Conservation (phyloP, 345 rosid species). For the Populus ilicifolia region DNA sequence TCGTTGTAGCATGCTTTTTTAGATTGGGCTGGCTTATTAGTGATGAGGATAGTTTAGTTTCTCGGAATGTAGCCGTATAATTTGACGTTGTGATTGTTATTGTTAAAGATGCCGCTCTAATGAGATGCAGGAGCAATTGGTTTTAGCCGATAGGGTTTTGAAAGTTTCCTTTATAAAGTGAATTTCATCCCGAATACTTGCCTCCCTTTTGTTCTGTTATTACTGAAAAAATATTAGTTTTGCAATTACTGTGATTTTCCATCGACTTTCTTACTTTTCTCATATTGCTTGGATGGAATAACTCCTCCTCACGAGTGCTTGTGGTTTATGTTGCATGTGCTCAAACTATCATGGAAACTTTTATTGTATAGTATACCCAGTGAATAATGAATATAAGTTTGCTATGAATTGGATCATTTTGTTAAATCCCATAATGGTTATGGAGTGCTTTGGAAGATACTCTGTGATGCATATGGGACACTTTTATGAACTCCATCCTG, state of each 20-base stretch:
- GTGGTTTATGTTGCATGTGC: neutral
- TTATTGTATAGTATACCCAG: neutral
- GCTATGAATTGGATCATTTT: neutral
- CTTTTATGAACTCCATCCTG: neutral
- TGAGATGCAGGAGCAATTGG: neutral
- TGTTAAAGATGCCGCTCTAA: neutral
- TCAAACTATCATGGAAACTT: neutral
- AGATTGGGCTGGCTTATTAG: neutral
- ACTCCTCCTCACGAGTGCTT: neutral
- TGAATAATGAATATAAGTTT: neutral
- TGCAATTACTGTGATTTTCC: neutral
- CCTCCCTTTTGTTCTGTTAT: neutral
- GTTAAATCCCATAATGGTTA: neutral
- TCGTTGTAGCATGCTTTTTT: neutral
- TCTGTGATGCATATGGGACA: neutral
- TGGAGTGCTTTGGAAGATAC: neutral
- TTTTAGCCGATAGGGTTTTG: neutral
- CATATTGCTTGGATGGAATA: neutral
- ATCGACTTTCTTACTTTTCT: neutral
- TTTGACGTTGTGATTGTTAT: neutral
- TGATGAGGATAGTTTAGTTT: neutral
- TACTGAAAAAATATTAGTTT: neutral
- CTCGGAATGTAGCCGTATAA: neutral
- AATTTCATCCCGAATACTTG: neutral
- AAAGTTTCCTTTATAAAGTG: neutral